These are phyloP conservation scores for Brassica juncea DNA, from an alignment of 345 rosid genomes.

Conservation along the genomic window DNA sequence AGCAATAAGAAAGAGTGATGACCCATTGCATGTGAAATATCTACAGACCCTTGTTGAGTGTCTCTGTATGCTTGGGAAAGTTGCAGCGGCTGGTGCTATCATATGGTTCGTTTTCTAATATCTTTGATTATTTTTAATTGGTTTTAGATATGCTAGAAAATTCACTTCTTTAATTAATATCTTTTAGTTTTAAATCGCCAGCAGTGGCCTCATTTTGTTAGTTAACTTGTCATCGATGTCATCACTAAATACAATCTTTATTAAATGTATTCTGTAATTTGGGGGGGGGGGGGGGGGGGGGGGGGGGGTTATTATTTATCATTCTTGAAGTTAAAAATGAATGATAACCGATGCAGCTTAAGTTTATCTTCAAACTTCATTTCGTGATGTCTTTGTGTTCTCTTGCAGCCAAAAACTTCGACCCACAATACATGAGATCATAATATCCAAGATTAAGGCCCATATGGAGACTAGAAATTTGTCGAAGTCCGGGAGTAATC, in stretches of 20 bases:
- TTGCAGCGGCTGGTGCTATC: slow-evolving; percentile 96
- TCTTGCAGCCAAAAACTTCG: slow-evolving; percentile 87
- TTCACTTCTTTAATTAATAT: slow-evolving; percentile 4
- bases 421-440: slow-evolving; percentile 91
- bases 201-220: slow-evolving; percentile 7
- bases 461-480: slow-evolving; percentile 60
- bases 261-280: slow-evolving; percentile 10
- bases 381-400: slow-evolving; percentile 34
- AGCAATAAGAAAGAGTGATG: slow-evolving; percentile 79
- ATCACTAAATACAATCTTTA: slow-evolving; percentile 26
- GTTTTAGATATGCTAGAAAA: slow-evolving; percentile 9
- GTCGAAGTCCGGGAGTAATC: slow-evolving; percentile 61
- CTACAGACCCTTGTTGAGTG: slow-evolving; percentile 97
- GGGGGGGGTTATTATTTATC: not conserved
- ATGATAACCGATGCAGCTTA: slow-evolving; percentile 11
- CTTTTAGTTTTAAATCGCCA: slow-evolving; percentile 20
- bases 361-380: not conserved
- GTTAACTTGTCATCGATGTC: slow-evolving; percentile 19
- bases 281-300: too few species aligned
- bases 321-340: slow-evolving; percentile 19
- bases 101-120: slow-evolving; percentile 70
- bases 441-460: slow-evolving; percentile 82
- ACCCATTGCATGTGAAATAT: slow-evolving; percentile 88
- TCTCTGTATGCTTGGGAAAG: slow-evolving; percentile 91
- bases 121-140: slow-evolving; percentile 19